phyloP scores from a whole-genome alignment of 2,329 filamentous ascomycete species.

The Penicillium frequentans region DNA sequence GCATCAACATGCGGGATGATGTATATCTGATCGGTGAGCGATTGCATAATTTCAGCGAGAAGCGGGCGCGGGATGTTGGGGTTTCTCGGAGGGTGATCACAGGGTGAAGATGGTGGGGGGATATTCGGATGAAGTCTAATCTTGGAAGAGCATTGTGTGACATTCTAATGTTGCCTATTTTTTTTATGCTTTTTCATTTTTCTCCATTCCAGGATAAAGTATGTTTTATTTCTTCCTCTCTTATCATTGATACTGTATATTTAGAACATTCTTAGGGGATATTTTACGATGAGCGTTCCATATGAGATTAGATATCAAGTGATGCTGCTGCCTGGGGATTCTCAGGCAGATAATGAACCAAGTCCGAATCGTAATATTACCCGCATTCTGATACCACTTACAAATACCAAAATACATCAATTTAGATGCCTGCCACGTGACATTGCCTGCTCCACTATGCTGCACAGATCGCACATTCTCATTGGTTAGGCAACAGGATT shows the following conservation, averaged over 20 bases:
- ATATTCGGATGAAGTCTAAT: neutral
- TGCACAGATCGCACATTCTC: slow-evolving; percentile 7
- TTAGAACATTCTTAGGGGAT: neutral
- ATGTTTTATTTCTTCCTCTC: neutral
- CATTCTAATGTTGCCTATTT: neutral
- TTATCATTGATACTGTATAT: neutral
- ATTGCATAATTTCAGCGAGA: slow-evolving; percentile 87
- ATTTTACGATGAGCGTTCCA: neutral
- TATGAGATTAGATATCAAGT: neutral
- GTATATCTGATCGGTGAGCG: slow-evolving; percentile 94
- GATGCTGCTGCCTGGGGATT: neutral
- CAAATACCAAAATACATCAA: slow-evolving; percentile 6
- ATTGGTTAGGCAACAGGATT: slow-evolving; percentile 49
- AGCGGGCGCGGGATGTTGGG: slow-evolving; percentile 40
- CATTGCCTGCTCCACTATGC: slow-evolving; percentile 1
- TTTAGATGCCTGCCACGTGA: slow-evolving; percentile 35
- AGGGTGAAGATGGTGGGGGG: neutral
- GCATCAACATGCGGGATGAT: slow-evolving; percentile 82
- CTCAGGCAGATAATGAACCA: neutral
- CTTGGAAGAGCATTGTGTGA: neutral
- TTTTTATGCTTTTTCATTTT: neutral
- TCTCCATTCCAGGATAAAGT: neutral
- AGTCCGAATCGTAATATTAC: neutral
- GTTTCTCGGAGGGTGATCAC: slow-evolving; percentile 40
- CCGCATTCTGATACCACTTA: neutral